Percentiles rank a stretch among this genome's conserved stretches.
These are phyloP conservation scores for Saccharum officinarum DNA, from an alignment of 176 grass and related monocot genomes.

Conservation along the genomic window DNA sequence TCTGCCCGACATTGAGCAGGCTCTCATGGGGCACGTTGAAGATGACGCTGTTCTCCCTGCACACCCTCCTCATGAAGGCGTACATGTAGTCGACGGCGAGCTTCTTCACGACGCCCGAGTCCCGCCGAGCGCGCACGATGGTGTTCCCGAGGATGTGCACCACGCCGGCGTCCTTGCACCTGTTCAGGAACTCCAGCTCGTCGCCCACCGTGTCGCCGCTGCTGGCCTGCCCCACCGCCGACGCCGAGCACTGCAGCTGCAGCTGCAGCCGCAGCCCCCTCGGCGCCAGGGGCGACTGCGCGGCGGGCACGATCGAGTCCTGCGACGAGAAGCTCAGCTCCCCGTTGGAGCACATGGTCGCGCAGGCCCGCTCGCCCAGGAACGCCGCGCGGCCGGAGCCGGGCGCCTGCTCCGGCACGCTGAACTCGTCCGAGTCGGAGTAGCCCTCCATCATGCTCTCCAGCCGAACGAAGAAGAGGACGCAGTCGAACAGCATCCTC, in stretches of 20 bases:
- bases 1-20: constrained; percentile 88
- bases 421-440: constrained; percentile 80
- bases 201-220: constrained; percentile 45
- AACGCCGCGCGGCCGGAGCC: not conserved
- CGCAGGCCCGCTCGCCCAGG: constrained; percentile 33
- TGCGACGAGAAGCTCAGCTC: constrained; percentile 65
- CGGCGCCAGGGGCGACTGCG: constrained; percentile 27
- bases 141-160: constrained; percentile 99
- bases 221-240: not conserved
- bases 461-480: constrained; percentile 60
- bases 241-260: not conserved
- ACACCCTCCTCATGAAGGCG: constrained; percentile 86
- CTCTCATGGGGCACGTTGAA: constrained; percentile 94
- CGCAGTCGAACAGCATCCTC: constrained; percentile 73
- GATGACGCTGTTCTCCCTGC: constrained; percentile 93
- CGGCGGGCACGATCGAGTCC: constrained; percentile 64
- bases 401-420: constrained; percentile 27
- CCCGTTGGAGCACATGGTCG: constrained; percentile 43
- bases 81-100: constrained; percentile 79
- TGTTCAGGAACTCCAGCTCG: constrained; percentile 88
- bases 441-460: constrained; percentile 98
- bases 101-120: constrained; percentile 79
- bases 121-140: constrained; percentile 67
- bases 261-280: not conserved
- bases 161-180: constrained; percentile 83